phyloP scores from a whole-genome alignment of 768 basidiomycete genomes.

The Termitomyces sp. region DNA sequence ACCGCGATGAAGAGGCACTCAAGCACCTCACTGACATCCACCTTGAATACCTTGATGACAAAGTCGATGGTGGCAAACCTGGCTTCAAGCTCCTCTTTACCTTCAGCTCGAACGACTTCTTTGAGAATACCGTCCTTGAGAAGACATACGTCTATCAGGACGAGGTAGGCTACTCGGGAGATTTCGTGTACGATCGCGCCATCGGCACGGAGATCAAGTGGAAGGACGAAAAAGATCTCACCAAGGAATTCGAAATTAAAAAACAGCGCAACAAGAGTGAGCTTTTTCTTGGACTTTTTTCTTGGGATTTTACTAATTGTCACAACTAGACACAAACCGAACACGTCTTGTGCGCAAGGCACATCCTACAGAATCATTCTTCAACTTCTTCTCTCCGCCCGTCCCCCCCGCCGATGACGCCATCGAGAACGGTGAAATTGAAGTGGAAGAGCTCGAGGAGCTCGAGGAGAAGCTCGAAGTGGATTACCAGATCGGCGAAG shows the following conservation, averaged over 20 bases:
- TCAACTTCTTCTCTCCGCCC: slow-evolving; percentile 96
- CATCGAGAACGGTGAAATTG: slow-evolving; percentile 68
- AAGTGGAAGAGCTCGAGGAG: slow-evolving; percentile 84
- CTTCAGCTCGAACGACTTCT: slow-evolving; percentile 83
- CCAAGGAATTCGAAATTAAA: slow-evolving; percentile 97
- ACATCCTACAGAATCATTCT: slow-evolving; percentile 91
- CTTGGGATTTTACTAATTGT: not conserved
- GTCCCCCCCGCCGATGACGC: slow-evolving; percentile 64
- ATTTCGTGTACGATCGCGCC: slow-evolving; percentile 94
- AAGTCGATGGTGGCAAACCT: slow-evolving; percentile 57
- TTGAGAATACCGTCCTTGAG: slow-evolving; percentile 76
- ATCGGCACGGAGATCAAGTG: slow-evolving; percentile 93
- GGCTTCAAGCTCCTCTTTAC: slow-evolving; percentile 89
- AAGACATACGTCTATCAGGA: slow-evolving; percentile 96
- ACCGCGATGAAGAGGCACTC: slow-evolving; percentile 86
- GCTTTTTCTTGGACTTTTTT: slow-evolving; percentile 19
- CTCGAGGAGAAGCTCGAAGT: slow-evolving; percentile 92
- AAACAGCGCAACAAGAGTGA: slow-evolving; percentile 98
- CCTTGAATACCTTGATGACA: slow-evolving; percentile 65
- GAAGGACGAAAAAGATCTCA: slow-evolving; percentile 98
- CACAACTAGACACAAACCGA: slow-evolving; percentile 67
- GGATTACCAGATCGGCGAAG: slow-evolving; percentile 98
- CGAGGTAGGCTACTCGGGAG: slow-evolving; percentile 92
- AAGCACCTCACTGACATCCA: slow-evolving; percentile 79
- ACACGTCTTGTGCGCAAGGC: slow-evolving; percentile 84